Evolutionary conservation across 2,329 filamentous ascomycete genomes (phyloP).

Genomic region (Pseudogymnoascus sp.): DNA sequence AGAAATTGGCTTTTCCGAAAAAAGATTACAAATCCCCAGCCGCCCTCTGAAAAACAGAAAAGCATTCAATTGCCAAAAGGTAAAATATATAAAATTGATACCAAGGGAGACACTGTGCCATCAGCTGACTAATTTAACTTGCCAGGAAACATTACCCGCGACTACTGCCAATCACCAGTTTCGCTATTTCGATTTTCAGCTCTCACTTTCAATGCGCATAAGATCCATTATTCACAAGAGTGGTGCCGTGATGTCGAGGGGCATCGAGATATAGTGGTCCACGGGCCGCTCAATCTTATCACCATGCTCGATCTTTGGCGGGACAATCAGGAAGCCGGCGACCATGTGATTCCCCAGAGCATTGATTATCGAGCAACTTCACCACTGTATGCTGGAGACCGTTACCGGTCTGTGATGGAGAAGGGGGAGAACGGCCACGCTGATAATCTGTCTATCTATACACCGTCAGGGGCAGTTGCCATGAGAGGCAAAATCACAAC

Average conservation of each 20-base stretch:
- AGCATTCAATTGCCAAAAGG: conserved; percentile 20
- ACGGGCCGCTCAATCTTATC: conserved; percentile 71
- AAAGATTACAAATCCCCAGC: conserved; percentile 19
- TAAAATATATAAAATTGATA: not conserved
- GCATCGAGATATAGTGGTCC: conserved; percentile 66
- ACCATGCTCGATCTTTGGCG: conserved; percentile 62
- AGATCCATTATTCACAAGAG: conserved; percentile 72
- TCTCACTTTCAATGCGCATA: conserved; percentile 78
- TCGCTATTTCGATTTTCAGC: conserved; percentile 72
- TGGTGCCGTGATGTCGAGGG: conserved; percentile 37
- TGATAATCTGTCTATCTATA: not conserved
- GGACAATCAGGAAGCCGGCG: conserved; percentile 31
- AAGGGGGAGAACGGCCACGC: conserved; percentile 24
- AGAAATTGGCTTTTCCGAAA: conserved; percentile 29
- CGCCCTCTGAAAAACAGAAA: conserved; percentile 7
- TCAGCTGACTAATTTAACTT: not conserved
- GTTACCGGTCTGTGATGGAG: conserved; percentile 38
- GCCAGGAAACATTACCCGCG: conserved; percentile 23
- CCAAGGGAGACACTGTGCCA: not conserved
- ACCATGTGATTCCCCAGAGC: conserved; percentile 19
- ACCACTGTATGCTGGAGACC: conserved; percentile 42
- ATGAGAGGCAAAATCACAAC: not conserved
- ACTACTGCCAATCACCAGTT: conserved; percentile 23
- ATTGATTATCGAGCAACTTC: conserved; percentile 43
- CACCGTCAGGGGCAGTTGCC: not conserved